These are phyloP conservation scores for Actinomucor elegans DNA, from an alignment of 371 early-diverging fungal species.

Conservation along the genomic window DNA sequence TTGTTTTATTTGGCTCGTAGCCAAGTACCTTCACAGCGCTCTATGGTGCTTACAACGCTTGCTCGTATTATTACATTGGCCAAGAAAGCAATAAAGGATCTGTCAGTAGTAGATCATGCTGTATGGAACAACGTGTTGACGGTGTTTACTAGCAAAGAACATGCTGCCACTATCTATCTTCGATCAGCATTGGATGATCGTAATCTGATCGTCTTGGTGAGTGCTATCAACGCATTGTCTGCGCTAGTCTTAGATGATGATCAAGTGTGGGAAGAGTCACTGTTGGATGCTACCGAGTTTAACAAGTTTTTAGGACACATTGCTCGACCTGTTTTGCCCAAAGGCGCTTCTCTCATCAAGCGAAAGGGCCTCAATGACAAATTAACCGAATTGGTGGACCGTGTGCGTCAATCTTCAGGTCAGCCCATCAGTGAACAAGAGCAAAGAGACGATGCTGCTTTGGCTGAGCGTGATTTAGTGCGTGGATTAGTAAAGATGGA, in stretches of 20 bases:
- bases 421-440: slow-evolving; percentile 17
- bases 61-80: slow-evolving; percentile 61
- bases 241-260: slow-evolving; percentile 34
- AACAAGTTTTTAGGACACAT: slow-evolving; percentile 34
- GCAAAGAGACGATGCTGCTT: slow-evolving; percentile 36
- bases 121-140: slow-evolving; percentile 35
- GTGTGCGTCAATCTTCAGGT: slow-evolving; percentile 25
- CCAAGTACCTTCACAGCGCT: slow-evolving; percentile 80
- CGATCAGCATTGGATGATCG: slow-evolving; percentile 69
- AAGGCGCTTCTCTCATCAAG: not conserved
- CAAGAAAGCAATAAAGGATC: slow-evolving; percentile 18
- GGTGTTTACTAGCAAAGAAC: slow-evolving; percentile 37
- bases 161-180: slow-evolving; percentile 49
- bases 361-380: slow-evolving; percentile 20
- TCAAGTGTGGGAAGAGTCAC: slow-evolving; percentile 5
- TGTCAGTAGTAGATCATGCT: slow-evolving; percentile 4
- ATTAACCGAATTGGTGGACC: slow-evolving; percentile 19
- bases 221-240: slow-evolving; percentile 53
- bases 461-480: slow-evolving; percentile 54
- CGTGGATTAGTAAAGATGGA: slow-evolving; percentile 58
- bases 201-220: slow-evolving; percentile 56
- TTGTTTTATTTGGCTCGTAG: slow-evolving; percentile 79
- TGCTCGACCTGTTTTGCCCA: slow-evolving; percentile 7
- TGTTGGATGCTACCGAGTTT: slow-evolving; percentile 11
- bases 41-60: slow-evolving; percentile 67